Percentiles rank a stretch among this genome's conserved stretches.
Conservation (phyloP, 164 flowering plant species). For the Magnolia officinalis region DNA sequence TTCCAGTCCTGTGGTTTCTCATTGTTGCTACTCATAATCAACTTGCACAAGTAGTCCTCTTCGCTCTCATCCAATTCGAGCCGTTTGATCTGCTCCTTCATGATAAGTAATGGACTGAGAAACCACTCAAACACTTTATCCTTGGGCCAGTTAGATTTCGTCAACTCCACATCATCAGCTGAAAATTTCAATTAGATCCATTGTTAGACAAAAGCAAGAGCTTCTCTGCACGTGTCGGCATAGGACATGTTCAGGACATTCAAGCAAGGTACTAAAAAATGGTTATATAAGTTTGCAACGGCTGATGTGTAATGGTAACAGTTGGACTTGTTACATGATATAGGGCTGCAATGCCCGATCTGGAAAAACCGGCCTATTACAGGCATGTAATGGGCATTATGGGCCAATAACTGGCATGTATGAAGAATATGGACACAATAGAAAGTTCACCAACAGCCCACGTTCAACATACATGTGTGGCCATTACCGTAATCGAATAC, state of each 20-base stretch:
- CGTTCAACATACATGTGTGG: background rate
- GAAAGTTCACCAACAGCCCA: background rate
- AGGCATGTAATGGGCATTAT: conserved; percentile 17
- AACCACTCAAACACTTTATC: conserved; percentile 85
- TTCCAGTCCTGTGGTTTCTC: conserved; percentile 78
- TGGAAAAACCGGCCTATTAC: background rate
- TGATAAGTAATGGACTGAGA: conserved; percentile 66
- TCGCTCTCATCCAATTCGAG: conserved; percentile 58
- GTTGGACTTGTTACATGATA: too few species aligned
- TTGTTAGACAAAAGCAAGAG: background rate
- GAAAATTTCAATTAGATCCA: conserved; percentile 8
- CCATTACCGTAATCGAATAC: too few species aligned
- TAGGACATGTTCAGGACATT: background rate
- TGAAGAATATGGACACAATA: background rate
- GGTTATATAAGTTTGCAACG: too few species aligned
- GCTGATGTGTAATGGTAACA: too few species aligned
- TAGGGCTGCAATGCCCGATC: background rate
- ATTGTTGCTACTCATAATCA: conserved; percentile 48
- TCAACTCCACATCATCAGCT: conserved; percentile 74
- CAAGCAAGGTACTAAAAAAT: background rate
- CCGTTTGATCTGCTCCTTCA: conserved; percentile 83
- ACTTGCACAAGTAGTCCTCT: conserved; percentile 53
- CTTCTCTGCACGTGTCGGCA: background rate
- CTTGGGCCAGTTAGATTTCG: conserved; percentile 51
- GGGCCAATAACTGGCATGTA: conserved; percentile 22